Conservation (phyloP, 176 grass and related monocot genomes). For the Ampelocalamus luodianensis region DNA sequence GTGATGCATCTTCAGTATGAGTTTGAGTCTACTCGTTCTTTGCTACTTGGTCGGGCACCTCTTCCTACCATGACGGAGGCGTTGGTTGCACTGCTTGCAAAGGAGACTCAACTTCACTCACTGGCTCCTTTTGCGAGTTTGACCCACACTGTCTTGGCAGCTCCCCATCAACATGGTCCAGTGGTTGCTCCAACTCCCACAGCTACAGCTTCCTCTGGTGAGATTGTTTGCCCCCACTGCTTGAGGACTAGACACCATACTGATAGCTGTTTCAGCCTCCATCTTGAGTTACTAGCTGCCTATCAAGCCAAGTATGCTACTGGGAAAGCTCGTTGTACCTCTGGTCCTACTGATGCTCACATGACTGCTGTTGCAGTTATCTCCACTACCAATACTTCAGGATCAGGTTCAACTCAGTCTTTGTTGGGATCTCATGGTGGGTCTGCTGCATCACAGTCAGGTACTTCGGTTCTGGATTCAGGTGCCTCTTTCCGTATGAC, state of each 20-base stretch:
- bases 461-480: not conserved
- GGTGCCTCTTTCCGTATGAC: not conserved
- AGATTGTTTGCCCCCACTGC: not conserved
- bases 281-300: not conserved
- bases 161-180: not conserved
- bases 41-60: not conserved
- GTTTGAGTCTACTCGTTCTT: not conserved
- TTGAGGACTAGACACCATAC: not conserved
- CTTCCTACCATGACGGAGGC: not conserved
- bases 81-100: not conserved
- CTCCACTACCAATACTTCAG: not conserved
- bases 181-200: not conserved
- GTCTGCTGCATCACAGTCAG: not conserved
- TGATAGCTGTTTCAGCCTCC: not conserved
- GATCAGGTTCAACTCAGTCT: not conserved
- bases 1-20: not conserved
- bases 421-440: not conserved
- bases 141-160: not conserved
- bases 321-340: not conserved
- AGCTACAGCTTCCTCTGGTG: not conserved
- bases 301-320: not conserved
- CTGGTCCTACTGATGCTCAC: not conserved
- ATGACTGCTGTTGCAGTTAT: not conserved
- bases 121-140: fast-evolving
- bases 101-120: not conserved